Evolutionary conservation across 805 yeast genomes (phyloP), one percentile per base, ranked within the genome.

Genomic region (Sugiyamaella marilandica): DNA sequence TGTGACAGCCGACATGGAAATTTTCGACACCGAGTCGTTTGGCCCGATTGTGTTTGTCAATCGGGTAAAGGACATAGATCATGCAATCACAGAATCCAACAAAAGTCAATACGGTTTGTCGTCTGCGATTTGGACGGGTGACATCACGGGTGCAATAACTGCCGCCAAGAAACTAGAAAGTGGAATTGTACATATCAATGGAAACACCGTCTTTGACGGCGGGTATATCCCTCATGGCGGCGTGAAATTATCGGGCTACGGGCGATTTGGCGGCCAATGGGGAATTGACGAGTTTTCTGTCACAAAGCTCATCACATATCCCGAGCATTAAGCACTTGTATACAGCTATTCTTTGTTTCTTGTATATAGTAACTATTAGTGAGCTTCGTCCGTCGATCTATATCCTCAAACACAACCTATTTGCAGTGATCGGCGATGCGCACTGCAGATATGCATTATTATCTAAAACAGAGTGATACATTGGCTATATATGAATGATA

Each of bases 171-270:
- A 78, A 68, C 65, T 87, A 55, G 81, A 81, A 65, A 84, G 91
- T 54, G 95, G 95, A 72, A 82, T 92, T 47, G 80, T 87, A 59
- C 87, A 92, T 88, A 78, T 85, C 61, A 87, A 87, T 77, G 68
- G 65, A 16, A 55, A 50, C 50, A 63, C 66, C 62, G 58, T 51
- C 26, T 41, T 43, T 49, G 60, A 49, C 34, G 48, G 55, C 29
- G 59, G 55, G 2, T 50, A 56, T 1, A 39, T 58, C 9, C 56
- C 60, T 10, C 62, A 59, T 60, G 90, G 89, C 33, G 89, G 89
- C 37, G 75, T 82, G 31, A 82, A 82, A 54, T 77, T 80, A 60
- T 80, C 85, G 36, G 90, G 88, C 4, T 82, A 81, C 57, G 87
- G 89, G 45, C 74, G 87, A 69, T 87, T 83, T 68, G 88, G 88